phyloP scores from a whole-genome alignment of 1,284 basidiomycete species.

The Marasmius tenuissimus region DNA sequence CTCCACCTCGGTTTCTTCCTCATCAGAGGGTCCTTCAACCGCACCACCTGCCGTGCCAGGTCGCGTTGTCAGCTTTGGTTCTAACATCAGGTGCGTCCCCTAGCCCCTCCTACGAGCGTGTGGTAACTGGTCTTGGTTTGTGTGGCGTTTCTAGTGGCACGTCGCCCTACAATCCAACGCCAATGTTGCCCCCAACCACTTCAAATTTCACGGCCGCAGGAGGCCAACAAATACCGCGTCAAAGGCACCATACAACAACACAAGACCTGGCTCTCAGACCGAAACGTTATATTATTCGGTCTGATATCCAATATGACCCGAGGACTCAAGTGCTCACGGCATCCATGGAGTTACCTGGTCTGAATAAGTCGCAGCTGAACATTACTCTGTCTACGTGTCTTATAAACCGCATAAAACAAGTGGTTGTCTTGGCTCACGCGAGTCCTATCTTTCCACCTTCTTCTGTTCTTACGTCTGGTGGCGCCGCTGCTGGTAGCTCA shows the following conservation, averaged over 20 bases:
- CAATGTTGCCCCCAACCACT: background rate
- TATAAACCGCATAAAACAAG: background rate
- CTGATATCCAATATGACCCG: conserved; percentile 2
- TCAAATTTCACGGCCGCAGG: background rate
- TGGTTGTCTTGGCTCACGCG: background rate
- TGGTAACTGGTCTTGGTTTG: background rate
- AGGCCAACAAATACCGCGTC: background rate
- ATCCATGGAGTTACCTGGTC: conserved; percentile 1
- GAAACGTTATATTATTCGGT: background rate
- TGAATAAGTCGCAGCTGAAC: background rate
- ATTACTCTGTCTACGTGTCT: background rate
- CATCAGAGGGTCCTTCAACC: background rate
- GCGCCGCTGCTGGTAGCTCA: background rate
- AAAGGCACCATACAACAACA: background rate
- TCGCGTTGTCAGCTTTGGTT: background rate
- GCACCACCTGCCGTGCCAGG: background rate
- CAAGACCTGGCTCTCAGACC: background rate
- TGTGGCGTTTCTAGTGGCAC: background rate
- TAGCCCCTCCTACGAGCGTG: background rate
- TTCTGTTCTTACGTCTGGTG: background rate
- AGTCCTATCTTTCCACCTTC: background rate
- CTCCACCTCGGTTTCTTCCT: background rate
- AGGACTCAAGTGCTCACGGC: conserved; percentile 3
- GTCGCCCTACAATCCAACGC: background rate
- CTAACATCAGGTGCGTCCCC: background rate